Evolutionary conservation across 805 yeast genomes (phyloP), one percentile per base, ranked within the genome.

Genomic region (Yarrowia sp.): DNA sequence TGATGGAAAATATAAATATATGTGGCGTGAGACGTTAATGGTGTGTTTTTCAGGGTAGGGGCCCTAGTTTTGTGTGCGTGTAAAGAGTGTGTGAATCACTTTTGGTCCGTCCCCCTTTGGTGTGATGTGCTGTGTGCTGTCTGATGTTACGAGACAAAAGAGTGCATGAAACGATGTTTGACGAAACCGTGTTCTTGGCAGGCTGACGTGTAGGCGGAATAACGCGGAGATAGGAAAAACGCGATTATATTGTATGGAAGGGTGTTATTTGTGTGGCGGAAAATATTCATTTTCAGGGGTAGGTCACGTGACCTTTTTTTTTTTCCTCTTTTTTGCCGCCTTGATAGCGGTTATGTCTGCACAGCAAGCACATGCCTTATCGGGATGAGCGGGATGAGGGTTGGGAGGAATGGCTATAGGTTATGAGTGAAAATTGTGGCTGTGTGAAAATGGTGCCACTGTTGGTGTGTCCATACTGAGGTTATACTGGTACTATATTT

Each of bases 291-390:
- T n/a, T n/a, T 8, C 38, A 35, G 45, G 45, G 45, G 45, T 17
- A 28, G 42, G 57, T 51, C 58, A 51, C 58, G 58, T 51, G 58
- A 51, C 42, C 32, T 7, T 22, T 22, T 22, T 3, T 22, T 22
- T 22, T 22, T 3, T 22, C 5, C 5, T 22, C 3, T 22, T 22
- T 22, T 32, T 2, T n/a, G 55, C 57, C 42, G 57, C 57, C 57
- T 35, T 50, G 32, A 32, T 32, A 10, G 39, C 10, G 14, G 31
- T 18, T 14, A 17, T n/a, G 4, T 22, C 35, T 35, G 41, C 33
- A n/a, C 58, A 51, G 58, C 17, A 14, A 36, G 43, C 38, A 18
- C 58, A 22, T 51, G 58, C 58, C 58, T 51, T 51, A 51, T 51
- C 58, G 35, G 43, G 50, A 31, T 45, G 32, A 36, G 50, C 3